Evolutionary conservation across 1,284 basidiomycete species (phyloP).

Genomic region (Microstroma glucosiphilum): DNA sequence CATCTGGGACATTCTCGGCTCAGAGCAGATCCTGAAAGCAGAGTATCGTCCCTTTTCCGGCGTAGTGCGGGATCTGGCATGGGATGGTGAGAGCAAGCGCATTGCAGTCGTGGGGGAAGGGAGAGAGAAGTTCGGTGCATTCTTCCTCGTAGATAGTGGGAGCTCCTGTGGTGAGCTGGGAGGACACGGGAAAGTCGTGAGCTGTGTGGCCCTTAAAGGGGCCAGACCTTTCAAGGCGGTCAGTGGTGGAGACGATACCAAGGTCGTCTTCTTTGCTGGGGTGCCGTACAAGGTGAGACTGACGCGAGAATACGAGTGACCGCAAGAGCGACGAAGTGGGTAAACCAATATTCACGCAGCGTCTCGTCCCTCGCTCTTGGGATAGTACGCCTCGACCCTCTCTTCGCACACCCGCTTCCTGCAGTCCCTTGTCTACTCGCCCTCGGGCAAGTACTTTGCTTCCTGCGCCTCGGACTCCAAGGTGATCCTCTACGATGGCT

Average conservation of each 20-base stretch:
- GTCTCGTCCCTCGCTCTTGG: too few species aligned
- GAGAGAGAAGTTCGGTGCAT: slow-evolving; percentile 61
- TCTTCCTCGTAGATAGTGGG: slow-evolving; percentile 59
- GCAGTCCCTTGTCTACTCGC: slow-evolving; percentile 79
- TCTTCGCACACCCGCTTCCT: slow-evolving; percentile 83
- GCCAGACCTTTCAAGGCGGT: slow-evolving; percentile 81
- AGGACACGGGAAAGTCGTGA: slow-evolving; percentile 89
- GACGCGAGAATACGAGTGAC: too few species aligned
- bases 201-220: slow-evolving; percentile 80
- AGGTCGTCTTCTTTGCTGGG: slow-evolving; percentile 76
- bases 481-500: slow-evolving; percentile 83
- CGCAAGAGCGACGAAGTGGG: too few species aligned
- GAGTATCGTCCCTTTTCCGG: slow-evolving; percentile 67
- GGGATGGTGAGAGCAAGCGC: slow-evolving; percentile 88
- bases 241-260: slow-evolving; percentile 62
- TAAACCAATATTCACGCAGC: too few species aligned
- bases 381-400: slow-evolving; percentile 33
- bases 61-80: slow-evolving; percentile 82
- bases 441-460: slow-evolving; percentile 60
- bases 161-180: slow-evolving; percentile 85
- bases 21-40: slow-evolving; percentile 74
- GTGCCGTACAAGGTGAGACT: slow-evolving; percentile 53
- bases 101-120: slow-evolving; percentile 96
- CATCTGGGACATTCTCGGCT: slow-evolving; percentile 87
- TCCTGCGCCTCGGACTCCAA: slow-evolving; percentile 88